Evolutionary conservation across 306 rosid genomes (phyloP).

Genomic region (Prosopis cineraria): DNA sequence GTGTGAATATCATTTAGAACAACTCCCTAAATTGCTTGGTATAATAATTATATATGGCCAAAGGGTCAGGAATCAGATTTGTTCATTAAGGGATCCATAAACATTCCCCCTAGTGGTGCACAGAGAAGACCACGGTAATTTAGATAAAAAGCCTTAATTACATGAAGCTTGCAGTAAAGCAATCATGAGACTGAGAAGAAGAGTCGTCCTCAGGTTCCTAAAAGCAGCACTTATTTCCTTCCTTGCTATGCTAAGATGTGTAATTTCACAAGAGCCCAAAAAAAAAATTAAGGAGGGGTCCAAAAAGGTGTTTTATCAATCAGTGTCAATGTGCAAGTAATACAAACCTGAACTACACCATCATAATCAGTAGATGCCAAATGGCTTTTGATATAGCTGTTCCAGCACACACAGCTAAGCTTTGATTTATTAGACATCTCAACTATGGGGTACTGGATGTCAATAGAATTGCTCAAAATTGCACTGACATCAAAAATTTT

Average conservation of each 20-base stretch:
- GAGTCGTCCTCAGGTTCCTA: not conserved
- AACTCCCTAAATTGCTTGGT: not conserved
- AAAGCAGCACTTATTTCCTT: not conserved
- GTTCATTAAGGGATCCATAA: not conserved
- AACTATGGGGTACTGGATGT: conserved; percentile 77
- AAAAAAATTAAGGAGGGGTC: not conserved
- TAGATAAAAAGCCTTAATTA: not conserved
- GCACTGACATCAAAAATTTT: conserved; percentile 81
- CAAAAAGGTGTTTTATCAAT: conserved; percentile 1
- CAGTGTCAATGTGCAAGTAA: conserved; percentile 23
- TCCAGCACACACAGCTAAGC: conserved; percentile 94
- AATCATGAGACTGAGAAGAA: not conserved
- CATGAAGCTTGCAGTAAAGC: not conserved
- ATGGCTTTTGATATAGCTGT: conserved; percentile 78
- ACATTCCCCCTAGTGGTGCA: not conserved
- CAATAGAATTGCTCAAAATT: conserved; percentile 60
- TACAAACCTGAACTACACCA: conserved; percentile 88
- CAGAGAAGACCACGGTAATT: not conserved
- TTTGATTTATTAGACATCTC: conserved; percentile 86
- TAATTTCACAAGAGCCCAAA: not conserved
- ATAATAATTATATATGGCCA: not conserved
- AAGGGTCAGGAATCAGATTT: not conserved
- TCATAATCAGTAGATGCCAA: conserved; percentile 93
- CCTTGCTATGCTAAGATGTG: too few species aligned
- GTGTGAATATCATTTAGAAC: not conserved